Conservation (phyloP, 2,329 filamentous ascomycete genomes). For the Colletotrichum noveboracense region DNA sequence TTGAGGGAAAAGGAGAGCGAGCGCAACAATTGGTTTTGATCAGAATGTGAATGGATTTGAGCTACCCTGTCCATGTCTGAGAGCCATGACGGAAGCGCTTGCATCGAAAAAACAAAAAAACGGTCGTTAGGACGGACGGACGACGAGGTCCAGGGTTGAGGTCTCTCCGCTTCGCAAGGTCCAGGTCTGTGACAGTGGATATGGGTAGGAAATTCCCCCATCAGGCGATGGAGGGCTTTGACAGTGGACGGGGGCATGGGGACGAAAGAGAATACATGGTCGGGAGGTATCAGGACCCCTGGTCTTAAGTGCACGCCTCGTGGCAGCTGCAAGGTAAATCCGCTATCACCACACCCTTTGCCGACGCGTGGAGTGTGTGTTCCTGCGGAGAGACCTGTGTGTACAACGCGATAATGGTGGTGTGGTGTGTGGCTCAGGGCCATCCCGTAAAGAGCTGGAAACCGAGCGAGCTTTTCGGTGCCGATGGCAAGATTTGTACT, state of each 20-base stretch:
- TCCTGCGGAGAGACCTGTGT: neutral
- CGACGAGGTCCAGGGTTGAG: slow-evolving; percentile 23
- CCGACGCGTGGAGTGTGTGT: neutral
- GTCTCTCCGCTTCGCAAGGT: slow-evolving; percentile 22
- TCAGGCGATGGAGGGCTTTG: slow-evolving; percentile 26
- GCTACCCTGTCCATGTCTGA: slow-evolving; percentile 25
- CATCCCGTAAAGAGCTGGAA: neutral
- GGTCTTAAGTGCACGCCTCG: slow-evolving; percentile 21
- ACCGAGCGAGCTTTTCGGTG: neutral
- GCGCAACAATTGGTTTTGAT: slow-evolving; percentile 21
- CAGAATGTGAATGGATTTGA: slow-evolving; percentile 18
- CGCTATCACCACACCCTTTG: slow-evolving; percentile 14
- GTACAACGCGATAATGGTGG: neutral
- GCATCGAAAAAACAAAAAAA: slow-evolving; percentile 19
- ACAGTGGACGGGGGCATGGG: slow-evolving; percentile 24
- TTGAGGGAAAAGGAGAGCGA: slow-evolving; percentile 4
- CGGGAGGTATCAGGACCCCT: slow-evolving; percentile 20
- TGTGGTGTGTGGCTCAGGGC: neutral
- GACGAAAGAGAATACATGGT: slow-evolving; percentile 11
- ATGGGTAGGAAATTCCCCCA: slow-evolving; percentile 22
- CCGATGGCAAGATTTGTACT: neutral
- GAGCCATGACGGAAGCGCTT: slow-evolving; percentile 26
- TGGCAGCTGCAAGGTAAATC: slow-evolving; percentile 23
- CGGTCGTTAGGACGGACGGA: slow-evolving; percentile 22
- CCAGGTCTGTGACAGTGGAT: slow-evolving; percentile 25